Evolutionary conservation across 78 protist species (phyloP), one percentile per base, ranked within the genome.

Genomic region (Planoprotostelium fungivorum): DNA sequence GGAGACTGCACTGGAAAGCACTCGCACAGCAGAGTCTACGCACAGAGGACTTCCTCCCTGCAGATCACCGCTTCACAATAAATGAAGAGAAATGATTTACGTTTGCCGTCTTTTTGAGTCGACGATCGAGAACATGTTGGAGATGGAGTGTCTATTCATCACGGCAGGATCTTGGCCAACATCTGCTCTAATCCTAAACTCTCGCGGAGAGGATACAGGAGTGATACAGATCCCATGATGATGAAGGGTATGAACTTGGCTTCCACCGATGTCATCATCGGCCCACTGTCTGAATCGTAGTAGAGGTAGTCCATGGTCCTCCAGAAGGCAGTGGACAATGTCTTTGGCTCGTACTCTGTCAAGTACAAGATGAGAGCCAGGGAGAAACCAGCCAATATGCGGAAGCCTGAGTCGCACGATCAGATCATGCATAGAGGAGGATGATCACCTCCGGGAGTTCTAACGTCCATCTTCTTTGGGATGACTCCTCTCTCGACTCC

Each of bases 291-390:
- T 35, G 95, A 93, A 87, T 93, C 85, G 39, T 93, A 92, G 63
- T 93, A 93, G 35, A 93, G 84, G 35, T 83, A 88, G 73, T 91
- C 89, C 95, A 93, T 93, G 0, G 95, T 93, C 16, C 85, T 38
- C 92, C 88, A 87, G 85, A 93, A 93, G 35, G 91, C 83, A 38
- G 85, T 29, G 86, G 88, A 88, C 34, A 93, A 90, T 39, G 88
- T 85, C 28, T 93, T 91, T 85, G 95, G 93, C 90, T 93, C 90
- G 88, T 93, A 93, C 85, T 93, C 95, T 89, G 95, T 93, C 86
- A 93, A 63, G 86, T 93, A 93, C 86, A 93, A 93, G n/a, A 93
- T 93, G 28, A 93, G 63, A n/a, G 95, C 95, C 91, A 93, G 84
- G 35, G 91, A 85, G 38, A 90, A 89, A 93, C 90, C 95, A 28